A percentile compares a stretch with the other conserved stretches of the same genome.
phyloP scores from a whole-genome alignment of 2,329 filamentous ascomycete genomes.

The Clonostachys rhizophaga region DNA sequence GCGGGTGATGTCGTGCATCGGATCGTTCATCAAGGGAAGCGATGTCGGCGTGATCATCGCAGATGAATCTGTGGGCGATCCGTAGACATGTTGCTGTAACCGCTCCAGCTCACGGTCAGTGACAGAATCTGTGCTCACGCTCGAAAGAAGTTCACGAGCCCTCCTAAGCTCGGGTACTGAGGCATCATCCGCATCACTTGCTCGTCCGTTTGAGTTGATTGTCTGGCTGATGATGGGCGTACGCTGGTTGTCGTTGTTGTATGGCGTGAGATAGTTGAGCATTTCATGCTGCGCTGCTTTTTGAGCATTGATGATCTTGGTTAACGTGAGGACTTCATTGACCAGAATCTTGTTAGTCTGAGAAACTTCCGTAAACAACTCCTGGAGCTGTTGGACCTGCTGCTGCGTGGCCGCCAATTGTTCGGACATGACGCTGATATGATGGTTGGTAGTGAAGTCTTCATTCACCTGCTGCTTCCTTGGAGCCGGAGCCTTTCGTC shows the following conservation, averaged over 20 bases:
- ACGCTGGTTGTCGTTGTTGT: slow-evolving; percentile 29
- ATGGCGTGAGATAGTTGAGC: slow-evolving; percentile 48
- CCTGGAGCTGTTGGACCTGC: slow-evolving; percentile 83
- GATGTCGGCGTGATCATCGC: slow-evolving; percentile 30
- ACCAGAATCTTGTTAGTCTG: slow-evolving; percentile 58
- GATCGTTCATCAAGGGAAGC: slow-evolving; percentile 46
- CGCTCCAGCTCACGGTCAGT: slow-evolving; percentile 51
- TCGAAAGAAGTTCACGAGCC: slow-evolving; percentile 51
- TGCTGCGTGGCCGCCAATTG: slow-evolving; percentile 87
- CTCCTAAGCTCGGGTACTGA: slow-evolving; percentile 44
- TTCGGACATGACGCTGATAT: slow-evolving; percentile 84
- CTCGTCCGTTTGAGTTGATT: slow-evolving; percentile 21
- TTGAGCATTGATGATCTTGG: slow-evolving; percentile 55
- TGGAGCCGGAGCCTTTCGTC: slow-evolving; percentile 88
- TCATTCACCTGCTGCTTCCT: slow-evolving; percentile 65
- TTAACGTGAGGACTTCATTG: slow-evolving; percentile 55
- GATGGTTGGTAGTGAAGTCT: slow-evolving; percentile 78
- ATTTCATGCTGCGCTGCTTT: slow-evolving; percentile 54
- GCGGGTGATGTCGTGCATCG: slow-evolving; percentile 47
- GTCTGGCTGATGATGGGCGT: slow-evolving; percentile 17
- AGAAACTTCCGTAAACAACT: slow-evolving; percentile 74
- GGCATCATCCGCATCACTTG: slow-evolving; percentile 40
- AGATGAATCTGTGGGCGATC: slow-evolving; percentile 48
- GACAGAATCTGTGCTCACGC: slow-evolving; percentile 44
- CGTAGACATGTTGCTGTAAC: slow-evolving; percentile 44